Conservation (phyloP, 2,329 filamentous ascomycete species). For the Pleoardoris graminearum region DNA sequence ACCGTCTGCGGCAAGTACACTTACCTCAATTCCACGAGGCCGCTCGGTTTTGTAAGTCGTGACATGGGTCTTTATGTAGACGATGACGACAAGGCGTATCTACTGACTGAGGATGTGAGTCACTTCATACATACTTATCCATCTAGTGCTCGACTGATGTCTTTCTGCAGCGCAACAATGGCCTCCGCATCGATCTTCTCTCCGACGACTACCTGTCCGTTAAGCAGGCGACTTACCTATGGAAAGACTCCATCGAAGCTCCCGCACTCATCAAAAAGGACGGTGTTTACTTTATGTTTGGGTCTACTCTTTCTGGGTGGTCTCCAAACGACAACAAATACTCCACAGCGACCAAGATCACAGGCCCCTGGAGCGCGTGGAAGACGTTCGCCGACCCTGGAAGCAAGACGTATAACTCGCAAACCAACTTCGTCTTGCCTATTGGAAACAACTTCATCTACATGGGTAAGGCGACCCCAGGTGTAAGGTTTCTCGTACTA, state of each 20-base stretch:
- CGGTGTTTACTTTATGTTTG: slow-evolving; percentile 68
- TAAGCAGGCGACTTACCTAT: slow-evolving; percentile 54
- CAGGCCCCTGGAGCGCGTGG: slow-evolving; percentile 65
- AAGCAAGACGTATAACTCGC: slow-evolving; percentile 62
- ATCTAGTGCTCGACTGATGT: neutral
- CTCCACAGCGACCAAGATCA: slow-evolving; percentile 60
- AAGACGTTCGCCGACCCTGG: slow-evolving; percentile 61
- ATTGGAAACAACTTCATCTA: slow-evolving; percentile 57
- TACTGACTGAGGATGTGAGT: slow-evolving; percentile 65
- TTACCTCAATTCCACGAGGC: slow-evolving; percentile 53
- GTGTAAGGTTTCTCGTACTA: too few species aligned
- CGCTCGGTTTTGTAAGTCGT: slow-evolving; percentile 56
- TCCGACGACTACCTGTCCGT: slow-evolving; percentile 62
- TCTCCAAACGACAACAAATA: slow-evolving; percentile 68
- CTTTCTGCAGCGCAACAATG: slow-evolving; percentile 54
- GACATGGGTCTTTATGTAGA: slow-evolving; percentile 66
- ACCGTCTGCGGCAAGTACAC: slow-evolving; percentile 64
- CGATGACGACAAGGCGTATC: slow-evolving; percentile 62
- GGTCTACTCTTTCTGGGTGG: slow-evolving; percentile 55
- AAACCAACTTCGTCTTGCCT: slow-evolving; percentile 63
- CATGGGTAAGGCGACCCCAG: slow-evolving; percentile 50
- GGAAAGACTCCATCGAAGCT: slow-evolving; percentile 61
- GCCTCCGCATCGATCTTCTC: slow-evolving; percentile 61
- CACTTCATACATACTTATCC: neutral
- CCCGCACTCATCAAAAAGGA: slow-evolving; percentile 66